These are phyloP conservation scores for Zymoseptoria tritici DNA, from an alignment of 2,329 filamentous ascomycete species.

Conservation along the genomic window DNA sequence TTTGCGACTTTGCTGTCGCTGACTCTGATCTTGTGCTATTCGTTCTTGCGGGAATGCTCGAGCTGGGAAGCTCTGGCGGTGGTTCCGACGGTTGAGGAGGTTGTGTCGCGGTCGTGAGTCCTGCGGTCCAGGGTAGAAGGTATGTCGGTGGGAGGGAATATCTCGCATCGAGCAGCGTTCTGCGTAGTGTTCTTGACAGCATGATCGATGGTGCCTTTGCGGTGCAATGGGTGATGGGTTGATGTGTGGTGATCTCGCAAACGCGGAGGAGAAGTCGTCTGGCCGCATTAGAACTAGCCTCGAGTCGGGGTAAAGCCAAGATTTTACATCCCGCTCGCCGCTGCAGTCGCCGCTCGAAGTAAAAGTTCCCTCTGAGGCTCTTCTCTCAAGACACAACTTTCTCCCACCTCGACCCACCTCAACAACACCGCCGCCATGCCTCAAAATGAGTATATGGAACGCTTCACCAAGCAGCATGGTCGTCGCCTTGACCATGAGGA, in stretches of 20 bases:
- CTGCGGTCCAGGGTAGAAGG: slow-evolving; percentile 46
- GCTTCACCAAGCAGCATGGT: slow-evolving; percentile 58
- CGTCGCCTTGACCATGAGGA: slow-evolving; percentile 73
- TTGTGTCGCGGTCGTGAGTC: slow-evolving; percentile 32
- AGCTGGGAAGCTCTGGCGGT: neutral
- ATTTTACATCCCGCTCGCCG: neutral
- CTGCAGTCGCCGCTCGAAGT: neutral
- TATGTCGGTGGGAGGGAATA: slow-evolving; percentile 41
- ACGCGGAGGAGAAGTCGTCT: neutral
- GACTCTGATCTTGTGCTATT: neutral
- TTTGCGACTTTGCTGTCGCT: neutral
- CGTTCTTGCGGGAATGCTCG: neutral
- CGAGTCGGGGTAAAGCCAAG: neutral
- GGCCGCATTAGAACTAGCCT: neutral
- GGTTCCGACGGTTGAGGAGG: neutral
- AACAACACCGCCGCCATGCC: slow-evolving; percentile 45
- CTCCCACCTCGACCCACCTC: neutral
- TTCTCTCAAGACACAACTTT: neutral
- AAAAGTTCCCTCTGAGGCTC: neutral
- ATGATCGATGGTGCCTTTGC: slow-evolving; percentile 18
- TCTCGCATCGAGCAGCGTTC: slow-evolving; percentile 56
- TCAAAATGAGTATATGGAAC: slow-evolving; percentile 73
- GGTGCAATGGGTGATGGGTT: neutral
- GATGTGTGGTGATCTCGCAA: neutral
- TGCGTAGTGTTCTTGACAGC: slow-evolving; percentile 50